A percentile compares a stretch with the other conserved stretches of the same genome.
Conservation (phyloP, 1,139 yeast genomes). For the Scheffersomyces segobiensis region DNA sequence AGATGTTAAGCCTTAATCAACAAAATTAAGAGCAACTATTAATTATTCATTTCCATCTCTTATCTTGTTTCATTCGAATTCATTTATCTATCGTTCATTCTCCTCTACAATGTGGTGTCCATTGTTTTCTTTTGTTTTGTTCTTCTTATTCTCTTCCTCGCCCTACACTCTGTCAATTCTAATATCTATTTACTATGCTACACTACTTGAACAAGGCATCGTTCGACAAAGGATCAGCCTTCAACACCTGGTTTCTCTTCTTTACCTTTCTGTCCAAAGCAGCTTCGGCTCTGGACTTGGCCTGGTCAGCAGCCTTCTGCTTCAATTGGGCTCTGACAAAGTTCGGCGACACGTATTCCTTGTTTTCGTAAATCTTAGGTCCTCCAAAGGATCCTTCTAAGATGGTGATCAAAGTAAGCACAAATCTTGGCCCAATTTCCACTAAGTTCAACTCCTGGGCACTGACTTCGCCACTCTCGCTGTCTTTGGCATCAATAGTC, state of each 20-base stretch:
- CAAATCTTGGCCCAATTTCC: constrained; percentile 97
- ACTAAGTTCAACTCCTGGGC: constrained; percentile 68
- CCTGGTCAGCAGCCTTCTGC: constrained; percentile 79
- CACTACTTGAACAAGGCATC: constrained; percentile 65
- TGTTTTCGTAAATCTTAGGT: constrained; percentile 95
- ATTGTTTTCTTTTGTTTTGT: too few relatives aligned
- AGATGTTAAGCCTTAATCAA: too few relatives aligned
- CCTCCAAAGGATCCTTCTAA: constrained; percentile 98
- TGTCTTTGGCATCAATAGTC: constrained; percentile 55
- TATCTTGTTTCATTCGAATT: too few relatives aligned
- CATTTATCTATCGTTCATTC: too few relatives aligned
- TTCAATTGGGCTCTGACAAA: constrained; percentile 87
- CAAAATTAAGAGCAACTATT: too few relatives aligned
- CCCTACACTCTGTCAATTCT: neutral
- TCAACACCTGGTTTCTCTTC: constrained; percentile 72
- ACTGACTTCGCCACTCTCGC: constrained; percentile 40
- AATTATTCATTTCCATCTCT: too few relatives aligned
- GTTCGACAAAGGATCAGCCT: constrained; percentile 83
- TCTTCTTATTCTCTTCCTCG: neutral
- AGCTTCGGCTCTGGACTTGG: constrained; percentile 76
- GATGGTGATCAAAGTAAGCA: constrained; percentile 86
- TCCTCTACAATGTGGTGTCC: too few relatives aligned
- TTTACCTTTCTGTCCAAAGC: constrained; percentile 74
- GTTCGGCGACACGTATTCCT: constrained; percentile 95
- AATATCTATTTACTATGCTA: neutral